These are phyloP conservation scores for Eimeria sp. DNA, from an alignment of 169 alveolate genomes.

Conservation along the genomic window DNA sequence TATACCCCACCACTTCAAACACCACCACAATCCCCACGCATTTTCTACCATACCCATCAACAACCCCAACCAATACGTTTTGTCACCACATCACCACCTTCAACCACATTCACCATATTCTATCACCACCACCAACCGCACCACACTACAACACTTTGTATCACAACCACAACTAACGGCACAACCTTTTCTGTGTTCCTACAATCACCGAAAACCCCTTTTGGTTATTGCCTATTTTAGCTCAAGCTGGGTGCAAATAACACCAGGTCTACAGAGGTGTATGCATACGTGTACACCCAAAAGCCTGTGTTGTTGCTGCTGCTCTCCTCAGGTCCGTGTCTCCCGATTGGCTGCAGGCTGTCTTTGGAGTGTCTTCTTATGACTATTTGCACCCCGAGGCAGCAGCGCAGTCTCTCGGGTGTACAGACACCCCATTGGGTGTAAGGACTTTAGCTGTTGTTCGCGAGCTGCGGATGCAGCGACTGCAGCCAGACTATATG, in stretches of 20 bases:
- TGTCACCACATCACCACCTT: no score
- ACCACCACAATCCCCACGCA: no score
- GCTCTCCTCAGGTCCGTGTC: constrained; percentile 85
- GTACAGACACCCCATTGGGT: constrained; percentile 86
- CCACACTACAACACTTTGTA: no score
- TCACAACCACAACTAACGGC: no score
- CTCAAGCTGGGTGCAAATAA: neutral
- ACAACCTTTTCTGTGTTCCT: no score
- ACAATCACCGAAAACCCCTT: no score
- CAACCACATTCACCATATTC: no score
- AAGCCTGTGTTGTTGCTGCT: neutral
- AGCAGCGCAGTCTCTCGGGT: constrained; percentile 90
- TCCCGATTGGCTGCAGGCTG: constrained; percentile 90
- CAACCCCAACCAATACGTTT: no score
- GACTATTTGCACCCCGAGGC: constrained; percentile 91
- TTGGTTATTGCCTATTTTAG: no score
- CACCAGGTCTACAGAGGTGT: neutral
- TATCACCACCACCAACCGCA: no score
- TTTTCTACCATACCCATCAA: no score
- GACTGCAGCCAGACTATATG: constrained; percentile 88
- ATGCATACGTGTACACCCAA: neutral
- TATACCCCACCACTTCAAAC: no score
- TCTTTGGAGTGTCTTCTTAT: constrained; percentile 90
- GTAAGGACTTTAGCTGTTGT: constrained; percentile 87
- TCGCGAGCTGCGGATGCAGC: constrained; percentile 86